phyloP scores from a whole-genome alignment of 768 basidiomycete genomes.

The Mycena alexandri region DNA sequence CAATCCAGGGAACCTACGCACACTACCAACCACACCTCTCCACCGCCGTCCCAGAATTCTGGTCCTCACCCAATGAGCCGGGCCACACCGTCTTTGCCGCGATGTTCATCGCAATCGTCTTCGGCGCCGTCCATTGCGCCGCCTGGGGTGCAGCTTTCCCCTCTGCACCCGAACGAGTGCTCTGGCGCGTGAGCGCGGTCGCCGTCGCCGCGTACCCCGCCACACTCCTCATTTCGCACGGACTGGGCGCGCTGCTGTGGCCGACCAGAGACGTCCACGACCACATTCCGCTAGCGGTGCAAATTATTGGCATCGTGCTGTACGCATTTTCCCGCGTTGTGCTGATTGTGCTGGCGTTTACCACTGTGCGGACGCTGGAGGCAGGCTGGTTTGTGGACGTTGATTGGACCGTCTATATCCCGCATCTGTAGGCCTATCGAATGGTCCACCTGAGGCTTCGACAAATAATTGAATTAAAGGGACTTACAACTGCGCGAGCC shows the following conservation, averaged over 20 bases:
- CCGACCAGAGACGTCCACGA: background rate
- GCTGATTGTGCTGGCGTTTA: background rate
- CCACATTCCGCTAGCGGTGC: background rate
- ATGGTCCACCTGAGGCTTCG: too few species aligned
- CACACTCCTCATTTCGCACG: background rate
- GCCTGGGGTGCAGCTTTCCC: background rate
- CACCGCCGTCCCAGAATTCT: background rate
- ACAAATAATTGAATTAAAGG: too few species aligned
- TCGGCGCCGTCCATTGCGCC: constrained; percentile 1
- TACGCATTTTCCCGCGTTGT: background rate
- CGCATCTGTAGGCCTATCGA: background rate
- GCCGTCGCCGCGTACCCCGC: background rate
- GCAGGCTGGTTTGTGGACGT: background rate
- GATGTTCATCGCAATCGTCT: background rate
- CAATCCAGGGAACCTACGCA: constrained; percentile 1
- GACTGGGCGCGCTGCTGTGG: background rate
- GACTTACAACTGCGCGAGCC: too few species aligned
- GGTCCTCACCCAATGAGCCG: background rate
- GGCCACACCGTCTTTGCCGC: background rate
- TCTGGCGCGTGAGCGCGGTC: constrained; percentile 1
- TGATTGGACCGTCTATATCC: background rate
- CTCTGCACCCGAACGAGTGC: background rate
- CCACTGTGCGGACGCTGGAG: background rate
- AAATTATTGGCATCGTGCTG: background rate
- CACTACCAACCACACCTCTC: background rate